Conservation (phyloP, 306 rosid genomes). For the Clitoria ternatea region DNA sequence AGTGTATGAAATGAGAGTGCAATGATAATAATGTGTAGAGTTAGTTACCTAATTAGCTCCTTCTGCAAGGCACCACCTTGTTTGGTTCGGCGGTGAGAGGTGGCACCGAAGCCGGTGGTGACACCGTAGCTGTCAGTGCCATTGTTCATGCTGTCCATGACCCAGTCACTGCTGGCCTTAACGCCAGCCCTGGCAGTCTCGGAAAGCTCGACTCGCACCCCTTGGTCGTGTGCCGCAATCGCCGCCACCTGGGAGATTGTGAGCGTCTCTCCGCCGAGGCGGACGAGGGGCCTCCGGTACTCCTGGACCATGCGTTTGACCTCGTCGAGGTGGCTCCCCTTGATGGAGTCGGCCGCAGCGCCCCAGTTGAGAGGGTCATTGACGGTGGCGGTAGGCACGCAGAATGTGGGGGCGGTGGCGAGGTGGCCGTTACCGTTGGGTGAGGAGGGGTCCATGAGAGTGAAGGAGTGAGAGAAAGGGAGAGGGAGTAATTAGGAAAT, state of each 20-base stretch:
- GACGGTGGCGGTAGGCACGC: background rate
- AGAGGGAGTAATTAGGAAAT: slow-evolving; percentile 10
- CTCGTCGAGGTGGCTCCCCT: slow-evolving; percentile 80
- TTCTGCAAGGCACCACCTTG: slow-evolving; percentile 91
- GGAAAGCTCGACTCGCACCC: slow-evolving; percentile 53
- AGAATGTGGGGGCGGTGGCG: slow-evolving; percentile 20
- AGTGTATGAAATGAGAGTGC: too few species aligned
- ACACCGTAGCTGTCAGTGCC: slow-evolving; percentile 89
- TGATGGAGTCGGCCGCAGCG: slow-evolving; percentile 46
- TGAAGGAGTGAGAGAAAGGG: background rate
- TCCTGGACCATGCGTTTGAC: slow-evolving; percentile 90
- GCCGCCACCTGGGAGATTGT: slow-evolving; percentile 87
- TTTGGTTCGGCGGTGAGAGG: slow-evolving; percentile 79
- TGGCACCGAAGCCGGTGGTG: slow-evolving; percentile 95
- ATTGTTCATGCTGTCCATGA: slow-evolving; percentile 65
- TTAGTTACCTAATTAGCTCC: slow-evolving; percentile 69
- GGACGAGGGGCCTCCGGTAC: slow-evolving; percentile 54
- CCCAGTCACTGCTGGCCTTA: slow-evolving; percentile 96
- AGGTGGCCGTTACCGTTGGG: too few species aligned
- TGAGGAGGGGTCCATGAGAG: too few species aligned
- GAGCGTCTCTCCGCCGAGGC: slow-evolving; percentile 62
- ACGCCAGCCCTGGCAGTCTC: slow-evolving; percentile 69
- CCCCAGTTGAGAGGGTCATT: slow-evolving; percentile 76
- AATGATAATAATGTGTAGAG: too few species aligned
- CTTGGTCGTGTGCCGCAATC: slow-evolving; percentile 40